Evolutionary conservation across 2,329 filamentous ascomycete species (phyloP).

Genomic region (Coniochaeta hoffmannii): DNA sequence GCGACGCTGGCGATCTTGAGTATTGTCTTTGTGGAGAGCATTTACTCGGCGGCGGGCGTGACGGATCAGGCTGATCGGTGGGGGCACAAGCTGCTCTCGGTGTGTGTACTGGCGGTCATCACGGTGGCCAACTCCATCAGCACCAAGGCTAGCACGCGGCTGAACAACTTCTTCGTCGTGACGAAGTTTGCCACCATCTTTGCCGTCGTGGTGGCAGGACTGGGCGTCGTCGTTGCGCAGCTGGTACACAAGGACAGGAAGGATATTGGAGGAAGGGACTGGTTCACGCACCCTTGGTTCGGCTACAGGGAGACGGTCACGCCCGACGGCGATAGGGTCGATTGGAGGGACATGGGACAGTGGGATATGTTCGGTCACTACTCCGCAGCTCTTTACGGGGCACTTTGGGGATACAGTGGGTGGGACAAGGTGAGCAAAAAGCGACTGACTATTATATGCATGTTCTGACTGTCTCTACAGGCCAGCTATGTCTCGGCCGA

Average conservation of each 20-base stretch:
- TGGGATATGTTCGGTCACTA: slow-evolving; percentile 56
- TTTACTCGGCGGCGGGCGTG: slow-evolving; percentile 44
- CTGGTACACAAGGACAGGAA: slow-evolving; percentile 25
- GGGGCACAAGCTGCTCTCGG: slow-evolving; percentile 43
- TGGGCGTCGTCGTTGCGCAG: slow-evolving; percentile 37
- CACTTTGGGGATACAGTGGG: slow-evolving; percentile 57
- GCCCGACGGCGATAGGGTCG: slow-evolving; percentile 39
- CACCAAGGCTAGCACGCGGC: slow-evolving; percentile 45
- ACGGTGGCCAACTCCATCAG: slow-evolving; percentile 47
- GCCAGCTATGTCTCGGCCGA: slow-evolving; percentile 50
- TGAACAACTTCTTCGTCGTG: slow-evolving; percentile 48
- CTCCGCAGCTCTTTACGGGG: slow-evolving; percentile 53
- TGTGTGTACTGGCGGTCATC: slow-evolving; percentile 37
- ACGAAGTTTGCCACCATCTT: slow-evolving; percentile 44
- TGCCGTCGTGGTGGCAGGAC: slow-evolving; percentile 39
- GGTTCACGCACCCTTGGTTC: slow-evolving; percentile 49
- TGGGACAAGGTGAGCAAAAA: slow-evolving; percentile 52
- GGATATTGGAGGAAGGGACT: slow-evolving; percentile 38
- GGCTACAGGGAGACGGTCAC: slow-evolving; percentile 37
- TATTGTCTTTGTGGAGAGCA: slow-evolving; percentile 56
- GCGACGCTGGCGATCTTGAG: slow-evolving; percentile 56
- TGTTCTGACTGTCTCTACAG: slow-evolving; percentile 20
- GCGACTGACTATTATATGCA: not conserved
- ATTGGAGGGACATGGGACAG: slow-evolving; percentile 38
- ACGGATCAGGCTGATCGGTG: slow-evolving; percentile 33